phyloP scores from a whole-genome alignment of 768 basidiomycete species.

The Glaciozyma martinii region DNA sequence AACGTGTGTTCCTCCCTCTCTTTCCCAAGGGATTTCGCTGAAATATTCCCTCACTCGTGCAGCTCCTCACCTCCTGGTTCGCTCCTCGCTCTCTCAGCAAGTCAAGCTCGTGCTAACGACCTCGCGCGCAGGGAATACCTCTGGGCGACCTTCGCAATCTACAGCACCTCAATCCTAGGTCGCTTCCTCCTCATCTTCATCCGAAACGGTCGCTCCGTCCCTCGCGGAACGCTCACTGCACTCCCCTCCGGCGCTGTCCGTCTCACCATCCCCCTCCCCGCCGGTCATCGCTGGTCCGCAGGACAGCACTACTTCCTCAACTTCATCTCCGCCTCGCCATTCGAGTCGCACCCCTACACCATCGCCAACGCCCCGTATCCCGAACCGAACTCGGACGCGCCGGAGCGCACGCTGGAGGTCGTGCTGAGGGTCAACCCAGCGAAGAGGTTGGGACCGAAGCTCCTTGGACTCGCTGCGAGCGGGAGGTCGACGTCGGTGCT shows the following conservation, averaged over 20 bases:
- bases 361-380: constrained; percentile 26
- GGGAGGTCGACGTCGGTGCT: constrained; percentile 27
- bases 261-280: constrained; percentile 23
- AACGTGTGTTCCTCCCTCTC: not conserved
- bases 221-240: constrained; percentile 21
- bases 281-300: constrained; percentile 28
- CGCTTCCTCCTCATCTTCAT: constrained; percentile 33
- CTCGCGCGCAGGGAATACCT: constrained; percentile 32
- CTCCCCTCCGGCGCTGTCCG: constrained; percentile 30
- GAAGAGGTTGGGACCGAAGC: constrained; percentile 16
- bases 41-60: not conserved
- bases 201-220: constrained; percentile 30
- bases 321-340: constrained; percentile 29
- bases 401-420: constrained; percentile 9
- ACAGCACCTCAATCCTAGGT: constrained; percentile 22
- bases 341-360: constrained; percentile 36
- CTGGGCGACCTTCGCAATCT: constrained; percentile 32
- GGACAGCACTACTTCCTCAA: constrained; percentile 36
- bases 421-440: constrained; percentile 15
- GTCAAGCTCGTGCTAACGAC: not conserved
- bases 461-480: constrained; percentile 11
- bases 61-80: too few relatives aligned
- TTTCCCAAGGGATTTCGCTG: not conserved
- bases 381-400: constrained; percentile 15
- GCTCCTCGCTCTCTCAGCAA: too few relatives aligned